These are phyloP conservation scores for Erodium maritimum DNA, from an alignment of 345 rosid species.

Conservation along the genomic window DNA sequence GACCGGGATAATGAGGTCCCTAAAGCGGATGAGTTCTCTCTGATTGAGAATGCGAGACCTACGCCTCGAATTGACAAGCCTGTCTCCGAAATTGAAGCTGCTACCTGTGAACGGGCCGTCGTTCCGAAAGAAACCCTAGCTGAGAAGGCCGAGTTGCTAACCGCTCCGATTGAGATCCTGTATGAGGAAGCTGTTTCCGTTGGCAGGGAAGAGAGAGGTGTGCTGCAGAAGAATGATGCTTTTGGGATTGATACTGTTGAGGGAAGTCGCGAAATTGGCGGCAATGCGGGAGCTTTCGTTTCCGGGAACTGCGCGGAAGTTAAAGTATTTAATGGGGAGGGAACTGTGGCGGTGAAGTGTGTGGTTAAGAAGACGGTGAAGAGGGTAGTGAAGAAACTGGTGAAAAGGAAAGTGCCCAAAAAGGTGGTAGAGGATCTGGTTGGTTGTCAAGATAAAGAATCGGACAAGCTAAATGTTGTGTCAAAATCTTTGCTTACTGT, in stretches of 20 bases:
- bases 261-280: background rate
- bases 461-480: background rate
- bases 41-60: background rate
- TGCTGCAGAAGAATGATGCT: background rate
- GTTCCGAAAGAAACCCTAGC: background rate
- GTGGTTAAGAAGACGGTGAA: conserved; percentile 10
- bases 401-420: conserved; percentile 14
- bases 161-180: background rate
- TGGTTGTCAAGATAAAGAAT: conserved; percentile 1
- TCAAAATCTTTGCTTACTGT: background rate
- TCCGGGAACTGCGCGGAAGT: background rate
- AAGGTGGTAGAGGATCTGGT: conserved; percentile 4
- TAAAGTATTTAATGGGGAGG: background rate
- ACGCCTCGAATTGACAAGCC: conserved; percentile 2
- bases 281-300: background rate
- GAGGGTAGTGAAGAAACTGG: conserved; percentile 19
- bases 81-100: background rate
- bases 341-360: conserved; percentile 4
- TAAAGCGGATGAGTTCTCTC: background rate
- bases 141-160: background rate
- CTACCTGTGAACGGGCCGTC: background rate
- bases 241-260: too few species aligned
- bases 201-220: background rate
- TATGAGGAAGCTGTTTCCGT: background rate
- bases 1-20: background rate